Evolutionary conservation across 495 filamentous ascomycete species (phyloP).

Genomic region (Acidiella bohemica): DNA sequence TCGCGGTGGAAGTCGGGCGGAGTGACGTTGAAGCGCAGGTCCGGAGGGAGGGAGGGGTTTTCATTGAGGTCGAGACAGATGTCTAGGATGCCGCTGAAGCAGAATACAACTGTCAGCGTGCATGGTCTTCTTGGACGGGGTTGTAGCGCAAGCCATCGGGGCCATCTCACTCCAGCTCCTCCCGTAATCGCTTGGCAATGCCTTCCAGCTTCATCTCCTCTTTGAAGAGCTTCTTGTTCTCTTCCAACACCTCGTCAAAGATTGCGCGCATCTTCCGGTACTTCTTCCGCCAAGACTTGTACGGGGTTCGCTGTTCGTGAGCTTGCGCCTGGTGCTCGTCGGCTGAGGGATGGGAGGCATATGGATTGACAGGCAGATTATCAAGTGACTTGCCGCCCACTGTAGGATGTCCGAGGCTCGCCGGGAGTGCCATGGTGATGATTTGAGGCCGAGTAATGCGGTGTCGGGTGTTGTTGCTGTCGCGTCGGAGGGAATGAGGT

Average conservation of each 20-base stretch:
- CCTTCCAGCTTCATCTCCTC: slow-evolving; percentile 65
- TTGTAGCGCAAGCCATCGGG: neutral
- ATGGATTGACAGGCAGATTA: slow-evolving; percentile 3
- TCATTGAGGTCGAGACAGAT: slow-evolving; percentile 78
- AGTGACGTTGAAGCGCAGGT: slow-evolving; percentile 50
- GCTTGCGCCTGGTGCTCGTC: neutral
- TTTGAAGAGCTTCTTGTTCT: slow-evolving; percentile 61
- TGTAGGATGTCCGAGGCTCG: neutral
- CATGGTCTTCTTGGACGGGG: too few species aligned
- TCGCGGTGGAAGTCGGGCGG: slow-evolving; percentile 29
- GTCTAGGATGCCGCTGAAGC: slow-evolving; percentile 57
- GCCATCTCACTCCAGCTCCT: slow-evolving; percentile 57
- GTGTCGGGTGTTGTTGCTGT: neutral
- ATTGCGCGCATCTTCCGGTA: slow-evolving; percentile 80
- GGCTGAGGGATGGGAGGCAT: too few species aligned
- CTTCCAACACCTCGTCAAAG: slow-evolving; percentile 71
- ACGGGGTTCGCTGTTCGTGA: slow-evolving; percentile 1
- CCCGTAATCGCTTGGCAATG: slow-evolving; percentile 62
- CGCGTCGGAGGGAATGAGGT: neutral
- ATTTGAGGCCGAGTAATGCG: neutral
- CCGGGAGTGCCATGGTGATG: neutral
- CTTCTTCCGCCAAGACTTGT: slow-evolving; percentile 53
- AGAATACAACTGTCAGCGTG: too few species aligned
- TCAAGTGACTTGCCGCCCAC: slow-evolving; percentile 4
- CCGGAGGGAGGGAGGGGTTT: slow-evolving; percentile 55